Conservation (phyloP, 2,329 filamentous ascomycete genomes). For the Aspergillus neotritici region DNA sequence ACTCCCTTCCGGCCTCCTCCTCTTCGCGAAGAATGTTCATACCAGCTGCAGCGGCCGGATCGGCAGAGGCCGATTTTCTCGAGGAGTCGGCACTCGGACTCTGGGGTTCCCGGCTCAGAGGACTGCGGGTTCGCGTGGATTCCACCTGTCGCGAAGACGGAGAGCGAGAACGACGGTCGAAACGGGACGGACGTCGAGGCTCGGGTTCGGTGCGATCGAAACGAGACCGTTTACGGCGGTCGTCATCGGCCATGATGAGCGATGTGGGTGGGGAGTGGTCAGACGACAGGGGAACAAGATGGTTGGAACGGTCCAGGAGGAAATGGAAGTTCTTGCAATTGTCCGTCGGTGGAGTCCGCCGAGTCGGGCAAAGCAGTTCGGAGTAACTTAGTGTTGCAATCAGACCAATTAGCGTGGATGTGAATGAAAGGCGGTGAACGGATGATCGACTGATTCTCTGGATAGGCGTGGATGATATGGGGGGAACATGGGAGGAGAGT, state of each 20-base stretch:
- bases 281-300: conserved; percentile 6
- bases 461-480: conserved; percentile 11
- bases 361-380: no score
- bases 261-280: conserved; percentile 2
- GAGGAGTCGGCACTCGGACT: conserved; percentile 42
- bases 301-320: neutral
- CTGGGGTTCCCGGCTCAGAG: conserved; percentile 52
- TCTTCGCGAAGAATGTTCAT: conserved; percentile 22
- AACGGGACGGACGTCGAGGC: conserved; percentile 68
- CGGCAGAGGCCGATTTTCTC: conserved; percentile 47
- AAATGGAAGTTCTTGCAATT: neutral
- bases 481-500: conserved; percentile 12
- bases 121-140: conserved; percentile 72
- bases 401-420: neutral
- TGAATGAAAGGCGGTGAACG: neutral
- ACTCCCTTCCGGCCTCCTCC: no score
- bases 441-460: conserved; percentile 2
- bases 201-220: conserved; percentile 90
- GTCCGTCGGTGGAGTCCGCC: no score
- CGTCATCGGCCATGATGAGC: conserved; percentile 65
- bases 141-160: conserved; percentile 64
- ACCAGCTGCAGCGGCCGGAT: conserved; percentile 76
- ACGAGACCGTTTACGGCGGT: conserved; percentile 80
- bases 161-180: conserved; percentile 87
- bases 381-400: neutral